Evolutionary conservation across 1,139 yeast species (phyloP).

Genomic region (Candida albicans): DNA sequence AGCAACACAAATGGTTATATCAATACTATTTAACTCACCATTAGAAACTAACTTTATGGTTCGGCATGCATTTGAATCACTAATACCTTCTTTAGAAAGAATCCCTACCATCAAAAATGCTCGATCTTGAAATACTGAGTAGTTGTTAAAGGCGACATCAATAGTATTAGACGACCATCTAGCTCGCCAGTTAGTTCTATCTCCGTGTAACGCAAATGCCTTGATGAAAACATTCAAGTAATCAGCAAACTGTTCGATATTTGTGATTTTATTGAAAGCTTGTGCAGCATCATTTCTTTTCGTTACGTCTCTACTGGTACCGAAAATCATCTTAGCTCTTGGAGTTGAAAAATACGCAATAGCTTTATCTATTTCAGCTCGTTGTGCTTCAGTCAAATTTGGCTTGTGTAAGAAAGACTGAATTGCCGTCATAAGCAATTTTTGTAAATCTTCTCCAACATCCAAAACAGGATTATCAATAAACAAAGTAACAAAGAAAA

Average conservation of each 20-base stretch:
- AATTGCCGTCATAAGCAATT: constrained; percentile 64
- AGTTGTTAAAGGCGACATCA: constrained; percentile 60
- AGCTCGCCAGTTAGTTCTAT: constrained; percentile 60
- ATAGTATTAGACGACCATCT: constrained; percentile 70
- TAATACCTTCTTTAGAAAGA: constrained; percentile 62
- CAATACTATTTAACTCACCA: constrained; percentile 26
- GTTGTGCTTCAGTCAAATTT: constrained; percentile 45
- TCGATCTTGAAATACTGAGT: constrained; percentile 67
- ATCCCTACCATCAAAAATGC: constrained; percentile 75
- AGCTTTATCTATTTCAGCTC: constrained; percentile 47
- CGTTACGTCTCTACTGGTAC: constrained; percentile 64
- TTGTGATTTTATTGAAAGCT: constrained; percentile 48
- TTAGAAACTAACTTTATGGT: constrained; percentile 32
- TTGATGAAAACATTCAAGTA: constrained; percentile 53
- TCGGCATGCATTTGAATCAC: constrained; percentile 57
- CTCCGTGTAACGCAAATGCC: constrained; percentile 53
- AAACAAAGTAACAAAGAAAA: constrained; percentile 67
- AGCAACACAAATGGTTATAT: constrained; percentile 36
- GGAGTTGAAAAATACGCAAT: constrained; percentile 67
- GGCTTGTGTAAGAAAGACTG: constrained; percentile 71
- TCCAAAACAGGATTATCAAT: constrained; percentile 74
- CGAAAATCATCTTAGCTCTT: constrained; percentile 73
- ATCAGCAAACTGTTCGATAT: constrained; percentile 66
- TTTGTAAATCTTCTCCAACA: constrained; percentile 65
- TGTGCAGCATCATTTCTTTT: constrained; percentile 30